Base-by-base conservation (phyloP, 2,329 filamentous ascomycete species). In the Hawksworthiomyces lignivorus region DNA sequence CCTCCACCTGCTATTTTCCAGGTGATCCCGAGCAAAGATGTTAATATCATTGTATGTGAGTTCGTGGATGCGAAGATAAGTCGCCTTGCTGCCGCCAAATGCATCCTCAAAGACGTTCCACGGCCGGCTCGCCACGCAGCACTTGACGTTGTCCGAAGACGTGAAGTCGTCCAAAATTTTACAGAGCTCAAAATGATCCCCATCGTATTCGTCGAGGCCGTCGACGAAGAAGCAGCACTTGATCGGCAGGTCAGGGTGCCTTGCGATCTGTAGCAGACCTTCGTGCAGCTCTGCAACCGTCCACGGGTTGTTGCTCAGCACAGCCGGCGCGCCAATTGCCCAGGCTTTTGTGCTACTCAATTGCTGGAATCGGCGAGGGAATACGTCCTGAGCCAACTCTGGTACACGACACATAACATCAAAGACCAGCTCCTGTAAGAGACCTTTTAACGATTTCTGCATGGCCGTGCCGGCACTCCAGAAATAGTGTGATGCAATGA, bases 171-270 rank as follows among this genome's bases (percentile, higher is more conserved):
- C 12, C 7, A 43, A 14, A 4, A 22, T 17, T 12, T 21, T 1
- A 24, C 35, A 39, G 9, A 43, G 14, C 2, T 39, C 43, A 2
- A 27, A 7, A 26, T 29, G 33, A 19, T 31, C 28, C 8, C 19
- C 35, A 4, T 21, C 4, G 20, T 42, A 45, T 14, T 45, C 39
- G 30, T 45, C 43, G 7, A 45, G 24, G 1, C 43, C 43, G 17
- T 45, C 43, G n/a, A 45, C 36, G 19, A 45, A 42, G 35, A 45
- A 33, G n/a, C 34, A 45, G 14, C 21, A 18, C 18, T 28, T 36
- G 18, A 20, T 18, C 7, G 28, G 19, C 19, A 38, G 15, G 14
- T 19, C 27, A 15, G 33, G 6, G 12, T 19, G 9, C 2, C 20
- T 21, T 10, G 39, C 17, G 9, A 41, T 17, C 17, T 28, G 18